Percentiles rank a stretch among this genome's conserved stretches.
These are phyloP conservation scores for Knoxdaviesia capensis DNA, from an alignment of 2,329 filamentous ascomycete genomes.

Conservation along the genomic window DNA sequence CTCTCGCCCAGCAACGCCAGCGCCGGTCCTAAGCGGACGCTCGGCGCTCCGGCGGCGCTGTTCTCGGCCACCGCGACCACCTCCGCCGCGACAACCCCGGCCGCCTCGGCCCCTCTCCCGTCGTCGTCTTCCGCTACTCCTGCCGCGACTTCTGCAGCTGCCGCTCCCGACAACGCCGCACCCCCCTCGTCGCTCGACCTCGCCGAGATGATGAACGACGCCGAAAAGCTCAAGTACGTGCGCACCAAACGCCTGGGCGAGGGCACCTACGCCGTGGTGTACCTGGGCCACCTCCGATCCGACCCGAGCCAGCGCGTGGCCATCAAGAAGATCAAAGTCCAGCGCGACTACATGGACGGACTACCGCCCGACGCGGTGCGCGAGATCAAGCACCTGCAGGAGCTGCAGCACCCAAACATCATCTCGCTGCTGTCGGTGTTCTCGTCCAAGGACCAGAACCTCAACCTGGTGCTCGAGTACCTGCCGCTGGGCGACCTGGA, in stretches of 20 bases:
- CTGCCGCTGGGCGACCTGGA: constrained; percentile 87
- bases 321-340: constrained; percentile 83
- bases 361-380: constrained; percentile 88
- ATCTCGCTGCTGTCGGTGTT: constrained; percentile 86
- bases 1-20: constrained; percentile 5
- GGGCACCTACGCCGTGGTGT: constrained; percentile 93
- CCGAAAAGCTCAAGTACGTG: constrained; percentile 72
- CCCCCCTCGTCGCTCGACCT: constrained; percentile 28
- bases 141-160: constrained; percentile 10
- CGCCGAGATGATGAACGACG: constrained; percentile 67
- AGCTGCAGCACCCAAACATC: constrained; percentile 87
- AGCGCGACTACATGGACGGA: constrained; percentile 73
- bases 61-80: too few species aligned
- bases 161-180: constrained; percentile 11
- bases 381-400: constrained; percentile 87
- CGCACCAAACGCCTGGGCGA: constrained; percentile 88
- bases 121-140: too few species aligned
- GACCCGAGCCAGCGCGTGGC: constrained; percentile 62
- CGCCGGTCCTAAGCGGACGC: too few species aligned
- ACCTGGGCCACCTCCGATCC: constrained; percentile 59
- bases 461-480: constrained; percentile 89
- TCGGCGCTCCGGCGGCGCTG: too few species aligned
- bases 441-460: constrained; percentile 87
- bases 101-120: too few species aligned
- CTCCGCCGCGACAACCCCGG: too few species aligned